Evolutionary conservation across 306 rosid species (phyloP).

Genomic region (Begonia fuchsioides): DNA sequence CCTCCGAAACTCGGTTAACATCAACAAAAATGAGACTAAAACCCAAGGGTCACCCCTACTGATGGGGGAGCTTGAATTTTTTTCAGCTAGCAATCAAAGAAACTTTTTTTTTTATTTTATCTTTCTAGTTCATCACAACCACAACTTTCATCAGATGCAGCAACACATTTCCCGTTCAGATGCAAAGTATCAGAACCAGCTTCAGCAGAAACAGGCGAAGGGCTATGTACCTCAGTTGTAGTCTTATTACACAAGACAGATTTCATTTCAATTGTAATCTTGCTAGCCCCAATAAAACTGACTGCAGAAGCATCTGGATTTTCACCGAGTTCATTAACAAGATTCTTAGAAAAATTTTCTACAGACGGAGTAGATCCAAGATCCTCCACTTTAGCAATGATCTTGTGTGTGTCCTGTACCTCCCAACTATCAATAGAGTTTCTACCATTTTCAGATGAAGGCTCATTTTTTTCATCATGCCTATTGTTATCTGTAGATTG

Average conservation of each 20-base stretch:
- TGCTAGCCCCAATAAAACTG: constrained; percentile 16
- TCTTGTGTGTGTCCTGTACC: constrained; percentile 22
- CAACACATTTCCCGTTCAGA: constrained; percentile 19
- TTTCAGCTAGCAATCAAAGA: background rate
- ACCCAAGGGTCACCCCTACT: constrained; percentile 5
- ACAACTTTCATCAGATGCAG: constrained; percentile 24
- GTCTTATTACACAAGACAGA: constrained; percentile 22
- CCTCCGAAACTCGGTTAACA: constrained; percentile 7
- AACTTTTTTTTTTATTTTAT: constrained; percentile 4
- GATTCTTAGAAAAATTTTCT: constrained; percentile 15
- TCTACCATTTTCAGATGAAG: constrained; percentile 14
- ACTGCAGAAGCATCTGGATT: constrained; percentile 16
- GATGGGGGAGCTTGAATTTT: background rate
- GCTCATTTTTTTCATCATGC: constrained; percentile 11
- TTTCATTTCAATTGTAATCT: constrained; percentile 15
- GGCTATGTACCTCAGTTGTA: constrained; percentile 9
- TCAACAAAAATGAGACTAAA: constrained; percentile 5
- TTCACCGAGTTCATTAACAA: no score
- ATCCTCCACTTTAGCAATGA: constrained; percentile 3
- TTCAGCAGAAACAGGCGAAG: constrained; percentile 12
- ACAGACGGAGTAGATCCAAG: constrained; percentile 24
- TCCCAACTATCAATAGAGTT: no score
- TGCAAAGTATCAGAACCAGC: constrained; percentile 22
- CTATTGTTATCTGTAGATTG: constrained; percentile 11
- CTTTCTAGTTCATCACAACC: constrained; percentile 13